phyloP scores from a whole-genome alignment of 2,329 filamentous ascomycete genomes.

The Periconia digitata region DNA sequence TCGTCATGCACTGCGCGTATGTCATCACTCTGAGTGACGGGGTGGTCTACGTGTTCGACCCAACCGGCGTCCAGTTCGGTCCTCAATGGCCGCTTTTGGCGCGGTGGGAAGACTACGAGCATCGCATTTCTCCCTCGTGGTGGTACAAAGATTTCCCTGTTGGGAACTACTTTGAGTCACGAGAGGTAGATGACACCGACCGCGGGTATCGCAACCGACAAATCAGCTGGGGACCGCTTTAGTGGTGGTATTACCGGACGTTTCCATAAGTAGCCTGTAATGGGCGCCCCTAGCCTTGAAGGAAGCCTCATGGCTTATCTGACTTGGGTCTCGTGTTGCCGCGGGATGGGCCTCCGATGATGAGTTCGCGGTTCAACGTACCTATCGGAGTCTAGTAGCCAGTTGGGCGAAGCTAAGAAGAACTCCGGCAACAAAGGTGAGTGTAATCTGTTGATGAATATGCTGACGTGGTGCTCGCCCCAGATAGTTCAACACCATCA shows the following conservation, averaged over 20 bases:
- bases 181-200: neutral
- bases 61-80: conserved; percentile 19
- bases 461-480: no score
- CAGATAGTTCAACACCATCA: no score
- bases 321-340: conserved; percentile 1
- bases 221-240: no score
- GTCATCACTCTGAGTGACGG: neutral
- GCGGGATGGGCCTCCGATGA: conserved; percentile 2
- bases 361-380: conserved; percentile 8
- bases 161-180: neutral
- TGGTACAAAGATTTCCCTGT: no score
- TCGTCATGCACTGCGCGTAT: conserved; percentile 8
- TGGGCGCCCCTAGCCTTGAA: neutral
- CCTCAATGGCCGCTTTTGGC: conserved; percentile 15
- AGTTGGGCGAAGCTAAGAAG: conserved; percentile 9
- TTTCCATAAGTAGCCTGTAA: no score
- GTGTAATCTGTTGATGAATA: neutral
- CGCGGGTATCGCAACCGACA: neutral
- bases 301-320: neutral
- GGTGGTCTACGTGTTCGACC: conserved; percentile 14
- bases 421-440: neutral
- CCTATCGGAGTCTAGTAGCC: conserved; percentile 8
- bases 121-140: neutral
- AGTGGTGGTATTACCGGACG: no score
- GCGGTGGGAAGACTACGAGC: neutral